Evolutionary conservation across 441 rosid species (phyloP).

Genomic region (Aquilaria agallochum): DNA sequence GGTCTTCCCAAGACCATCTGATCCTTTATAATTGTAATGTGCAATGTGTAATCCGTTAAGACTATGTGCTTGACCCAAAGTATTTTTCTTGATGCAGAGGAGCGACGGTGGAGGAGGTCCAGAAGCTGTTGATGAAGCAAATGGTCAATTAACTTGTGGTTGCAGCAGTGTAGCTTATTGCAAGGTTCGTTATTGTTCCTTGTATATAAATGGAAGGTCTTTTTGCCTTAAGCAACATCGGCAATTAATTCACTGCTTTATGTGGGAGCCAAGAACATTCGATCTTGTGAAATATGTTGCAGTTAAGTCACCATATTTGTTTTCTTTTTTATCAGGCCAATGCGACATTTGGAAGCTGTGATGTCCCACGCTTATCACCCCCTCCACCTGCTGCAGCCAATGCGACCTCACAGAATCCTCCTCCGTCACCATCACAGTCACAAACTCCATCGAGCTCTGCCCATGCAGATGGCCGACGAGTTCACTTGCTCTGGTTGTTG

Average conservation of each 20-base stretch:
- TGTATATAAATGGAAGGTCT: background rate
- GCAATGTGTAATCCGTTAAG: conserved; percentile 1
- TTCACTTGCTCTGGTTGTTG: conserved; percentile 28
- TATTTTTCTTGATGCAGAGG: conserved; percentile 33
- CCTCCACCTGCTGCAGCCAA: conserved; percentile 61
- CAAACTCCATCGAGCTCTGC: conserved; percentile 23
- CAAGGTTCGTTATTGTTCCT: conserved; percentile 40
- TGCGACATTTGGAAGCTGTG: conserved; percentile 72
- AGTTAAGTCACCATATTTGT: conserved; percentile 11
- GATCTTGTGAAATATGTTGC: background rate
- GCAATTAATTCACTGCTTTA: background rate
- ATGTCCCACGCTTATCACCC: conserved; percentile 55
- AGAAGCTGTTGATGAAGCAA: conserved; percentile 75
- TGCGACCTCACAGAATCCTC: conserved; percentile 11
- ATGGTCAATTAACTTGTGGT: conserved; percentile 87
- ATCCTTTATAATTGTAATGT: background rate
- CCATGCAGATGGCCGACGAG: conserved; percentile 11
- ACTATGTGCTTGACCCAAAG: background rate
- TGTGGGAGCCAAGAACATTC: background rate
- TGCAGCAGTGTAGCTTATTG: conserved; percentile 67
- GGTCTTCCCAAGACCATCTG: conserved; percentile 33
- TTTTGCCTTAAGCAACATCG: background rate
- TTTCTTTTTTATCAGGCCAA: conserved; percentile 38
- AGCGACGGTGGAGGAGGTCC: conserved; percentile 85
- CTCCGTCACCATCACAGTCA: background rate